A percentile compares a stretch with the other conserved stretches of the same genome.
Conservation (phyloP, 2,329 filamentous ascomycete genomes). For the Claviceps quebecensis region DNA sequence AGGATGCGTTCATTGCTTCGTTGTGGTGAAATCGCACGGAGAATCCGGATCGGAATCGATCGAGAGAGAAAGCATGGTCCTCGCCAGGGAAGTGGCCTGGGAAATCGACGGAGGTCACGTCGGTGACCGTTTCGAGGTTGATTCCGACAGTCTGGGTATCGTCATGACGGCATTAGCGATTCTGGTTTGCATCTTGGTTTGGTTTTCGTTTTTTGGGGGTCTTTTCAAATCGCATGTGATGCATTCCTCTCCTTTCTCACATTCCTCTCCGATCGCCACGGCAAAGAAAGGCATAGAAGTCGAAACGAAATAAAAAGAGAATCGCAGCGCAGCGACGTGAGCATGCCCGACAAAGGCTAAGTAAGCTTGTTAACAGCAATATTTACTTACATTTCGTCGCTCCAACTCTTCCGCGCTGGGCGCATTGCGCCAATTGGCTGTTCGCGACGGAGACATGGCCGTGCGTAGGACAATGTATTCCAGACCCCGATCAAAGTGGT, state of each 20-base stretch:
- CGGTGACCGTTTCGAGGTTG: conserved; percentile 77
- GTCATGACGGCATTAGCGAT: background rate
- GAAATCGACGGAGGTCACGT: conserved; percentile 82
- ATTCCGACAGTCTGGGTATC: conserved; percentile 62
- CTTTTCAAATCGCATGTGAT: too few relatives aligned
- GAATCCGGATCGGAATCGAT: conserved; percentile 57
- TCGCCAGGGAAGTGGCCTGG: conserved; percentile 84
- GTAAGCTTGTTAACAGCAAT: background rate
- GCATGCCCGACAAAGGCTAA: background rate
- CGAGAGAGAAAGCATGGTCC: conserved; percentile 65
- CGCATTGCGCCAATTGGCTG: conserved; percentile 20
- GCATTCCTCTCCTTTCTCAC: background rate
- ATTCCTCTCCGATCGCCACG: too few relatives aligned
- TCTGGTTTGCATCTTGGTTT: background rate
- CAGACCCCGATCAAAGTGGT: background rate
- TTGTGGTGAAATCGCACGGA: conserved; percentile 75
- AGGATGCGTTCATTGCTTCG: conserved; percentile 60
- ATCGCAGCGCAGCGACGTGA: background rate
- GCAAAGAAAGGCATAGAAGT: background rate
- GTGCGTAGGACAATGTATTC: background rate
- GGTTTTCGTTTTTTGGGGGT: background rate
- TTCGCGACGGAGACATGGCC: conserved; percentile 20
- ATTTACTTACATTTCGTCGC: conserved; percentile 40
- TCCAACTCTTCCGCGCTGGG: conserved; percentile 43
- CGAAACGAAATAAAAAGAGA: background rate